phyloP scores from a whole-genome alignment of 1,284 basidiomycete species.

The Grifola frondosa region DNA sequence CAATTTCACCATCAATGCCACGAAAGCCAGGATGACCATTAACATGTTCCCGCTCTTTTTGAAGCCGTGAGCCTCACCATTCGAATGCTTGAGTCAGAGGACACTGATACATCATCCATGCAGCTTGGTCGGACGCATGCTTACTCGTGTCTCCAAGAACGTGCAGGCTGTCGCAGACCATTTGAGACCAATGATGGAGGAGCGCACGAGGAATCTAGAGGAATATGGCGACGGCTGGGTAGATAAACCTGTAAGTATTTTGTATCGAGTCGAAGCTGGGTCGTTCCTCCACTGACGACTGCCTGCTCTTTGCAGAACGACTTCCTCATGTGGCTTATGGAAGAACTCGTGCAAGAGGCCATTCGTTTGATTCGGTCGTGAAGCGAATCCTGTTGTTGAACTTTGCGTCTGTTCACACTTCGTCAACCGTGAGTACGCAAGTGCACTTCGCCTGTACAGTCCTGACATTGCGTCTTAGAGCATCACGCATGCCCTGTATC shows the following conservation, averaged over 20 bases:
- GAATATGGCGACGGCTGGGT: constrained; percentile 38
- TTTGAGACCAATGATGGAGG: constrained; percentile 39
- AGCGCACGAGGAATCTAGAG: constrained; percentile 37
- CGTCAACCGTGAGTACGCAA: constrained; percentile 24
- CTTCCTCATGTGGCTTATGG: constrained; percentile 29
- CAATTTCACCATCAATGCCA: constrained; percentile 37
- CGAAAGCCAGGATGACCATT: constrained; percentile 32
- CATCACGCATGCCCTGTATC: constrained; percentile 38
- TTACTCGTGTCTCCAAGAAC: constrained; percentile 15
- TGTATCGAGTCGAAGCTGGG: too few relatives aligned
- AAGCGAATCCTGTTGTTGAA: constrained; percentile 29
- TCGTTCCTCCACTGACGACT: too few relatives aligned
- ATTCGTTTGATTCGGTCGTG: constrained; percentile 18
- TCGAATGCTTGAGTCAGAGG: neutral
- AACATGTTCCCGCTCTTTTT: constrained; percentile 37
- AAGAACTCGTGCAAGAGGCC: constrained; percentile 19
- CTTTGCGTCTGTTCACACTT: constrained; percentile 35
- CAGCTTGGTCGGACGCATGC: constrained; percentile 19
- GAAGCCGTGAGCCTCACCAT: constrained; percentile 35
- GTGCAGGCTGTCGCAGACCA: constrained; percentile 24
- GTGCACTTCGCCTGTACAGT: neutral
- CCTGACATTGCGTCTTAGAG: too few relatives aligned
- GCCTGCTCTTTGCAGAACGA: constrained; percentile 22
- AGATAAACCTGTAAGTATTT: constrained; percentile 40
- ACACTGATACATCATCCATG: neutral